These are phyloP conservation scores for Meripilus lineatus DNA, from an alignment of 1,284 basidiomycete species.

Conservation along the genomic window DNA sequence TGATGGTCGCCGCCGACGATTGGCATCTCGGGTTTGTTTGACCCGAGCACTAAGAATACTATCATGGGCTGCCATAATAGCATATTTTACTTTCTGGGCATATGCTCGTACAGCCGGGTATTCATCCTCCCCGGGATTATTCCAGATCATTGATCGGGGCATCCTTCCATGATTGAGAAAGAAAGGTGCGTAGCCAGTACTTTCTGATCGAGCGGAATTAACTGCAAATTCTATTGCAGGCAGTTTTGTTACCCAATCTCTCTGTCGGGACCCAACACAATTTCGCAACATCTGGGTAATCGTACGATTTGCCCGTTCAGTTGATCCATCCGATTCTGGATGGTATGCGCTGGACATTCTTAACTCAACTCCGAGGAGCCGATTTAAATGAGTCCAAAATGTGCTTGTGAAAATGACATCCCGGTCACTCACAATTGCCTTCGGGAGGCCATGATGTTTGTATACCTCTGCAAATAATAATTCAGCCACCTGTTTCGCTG, in stretches of 20 bases:
- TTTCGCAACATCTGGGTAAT: conserved; percentile 34
- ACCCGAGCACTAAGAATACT: conserved; percentile 24
- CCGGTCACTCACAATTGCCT: conserved; percentile 36
- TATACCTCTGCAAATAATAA: conserved; percentile 35
- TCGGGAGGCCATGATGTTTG: conserved; percentile 36
- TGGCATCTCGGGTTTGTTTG: conserved; percentile 22
- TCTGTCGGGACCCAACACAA: conserved; percentile 27
- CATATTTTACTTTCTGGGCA: conserved; percentile 11
- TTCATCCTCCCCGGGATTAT: conserved; percentile 20
- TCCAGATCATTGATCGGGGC: conserved; percentile 27
- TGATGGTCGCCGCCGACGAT: conserved; percentile 11
- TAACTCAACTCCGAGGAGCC: conserved; percentile 30
- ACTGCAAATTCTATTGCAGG: conserved; percentile 34
- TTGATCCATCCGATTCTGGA: conserved; percentile 38
- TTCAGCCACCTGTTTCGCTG: conserved; percentile 33
- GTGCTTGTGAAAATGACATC: conserved; percentile 37
- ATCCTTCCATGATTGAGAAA: conserved; percentile 30
- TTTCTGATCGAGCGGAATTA: conserved; percentile 26
- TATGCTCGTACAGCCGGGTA: conserved; percentile 18
- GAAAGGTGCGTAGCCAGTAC: conserved; percentile 32
- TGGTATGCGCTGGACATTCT: conserved; percentile 39
- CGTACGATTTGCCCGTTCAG: conserved; percentile 35
- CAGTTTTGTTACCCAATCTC: conserved; percentile 33
- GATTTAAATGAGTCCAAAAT: conserved; percentile 38
- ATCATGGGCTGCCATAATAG: conserved; percentile 21